Percentiles rank a stretch among this genome's conserved stretches.
Conservation (phyloP, 2,329 filamentous ascomycete genomes). For the Sarocladium strictum region DNA sequence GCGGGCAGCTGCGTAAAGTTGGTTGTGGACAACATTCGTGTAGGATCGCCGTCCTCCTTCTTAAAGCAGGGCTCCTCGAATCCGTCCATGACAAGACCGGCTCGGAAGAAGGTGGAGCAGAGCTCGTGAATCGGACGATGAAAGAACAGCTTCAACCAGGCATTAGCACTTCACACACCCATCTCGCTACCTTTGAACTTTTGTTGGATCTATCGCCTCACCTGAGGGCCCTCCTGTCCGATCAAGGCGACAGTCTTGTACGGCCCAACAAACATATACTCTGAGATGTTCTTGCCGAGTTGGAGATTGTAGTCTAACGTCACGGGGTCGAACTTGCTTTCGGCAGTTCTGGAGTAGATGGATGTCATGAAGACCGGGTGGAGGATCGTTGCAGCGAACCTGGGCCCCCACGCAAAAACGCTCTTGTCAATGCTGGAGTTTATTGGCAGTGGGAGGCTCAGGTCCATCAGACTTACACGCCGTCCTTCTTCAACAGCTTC, state of each 20-base stretch:
- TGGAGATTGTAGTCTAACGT: conserved; percentile 29
- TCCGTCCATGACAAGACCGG: conserved; percentile 35
- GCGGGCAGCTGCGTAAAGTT: conserved; percentile 34
- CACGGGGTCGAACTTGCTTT: conserved; percentile 27
- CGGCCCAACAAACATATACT: conserved; percentile 37
- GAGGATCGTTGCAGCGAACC: conserved; percentile 40
- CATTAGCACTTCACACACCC: too few species aligned
- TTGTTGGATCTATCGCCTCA: conserved; percentile 15
- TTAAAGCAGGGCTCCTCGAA: conserved; percentile 41
- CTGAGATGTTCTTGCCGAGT: conserved; percentile 30
- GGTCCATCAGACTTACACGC: conserved; percentile 28
- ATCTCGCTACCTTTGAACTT: not conserved
- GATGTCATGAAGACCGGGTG: conserved; percentile 45
- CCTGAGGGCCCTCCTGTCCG: conserved; percentile 18
- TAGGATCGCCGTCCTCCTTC: conserved; percentile 22
- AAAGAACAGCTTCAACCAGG: conserved; percentile 27
- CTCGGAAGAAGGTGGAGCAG: conserved; percentile 35
- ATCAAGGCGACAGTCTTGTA: conserved; percentile 28
- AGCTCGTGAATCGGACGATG: conserved; percentile 40
- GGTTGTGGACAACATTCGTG: conserved; percentile 25
- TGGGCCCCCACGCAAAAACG: conserved; percentile 13
- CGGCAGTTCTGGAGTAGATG: conserved; percentile 30
- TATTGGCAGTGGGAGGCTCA: not conserved
- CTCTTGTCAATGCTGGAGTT: not conserved
- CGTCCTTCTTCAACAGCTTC: conserved; percentile 31